These are phyloP conservation scores for Phytophthora kernoviae DNA, from an alignment of 352 stramenopile species.

Conservation along the genomic window DNA sequence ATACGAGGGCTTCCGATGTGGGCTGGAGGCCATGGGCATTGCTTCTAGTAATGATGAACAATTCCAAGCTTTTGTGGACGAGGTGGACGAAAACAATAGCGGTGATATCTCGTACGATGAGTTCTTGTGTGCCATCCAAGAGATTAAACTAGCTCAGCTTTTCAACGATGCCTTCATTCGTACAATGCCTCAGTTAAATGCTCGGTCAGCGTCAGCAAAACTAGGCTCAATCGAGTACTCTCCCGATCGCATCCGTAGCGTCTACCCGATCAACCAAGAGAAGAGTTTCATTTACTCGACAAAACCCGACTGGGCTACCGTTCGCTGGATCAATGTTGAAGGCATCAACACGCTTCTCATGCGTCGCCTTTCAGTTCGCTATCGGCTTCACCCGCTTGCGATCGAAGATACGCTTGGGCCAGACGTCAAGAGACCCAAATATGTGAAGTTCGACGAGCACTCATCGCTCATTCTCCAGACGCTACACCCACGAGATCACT, in stretches of 20 bases:
- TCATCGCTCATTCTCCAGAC: constrained; percentile 73
- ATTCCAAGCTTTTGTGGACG: constrained; percentile 71
- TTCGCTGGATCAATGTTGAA: constrained; percentile 84
- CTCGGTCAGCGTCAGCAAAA: constrained; percentile 10
- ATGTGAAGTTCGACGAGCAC: constrained; percentile 85
- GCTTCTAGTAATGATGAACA: constrained; percentile 57
- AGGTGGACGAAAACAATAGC: constrained; percentile 80
- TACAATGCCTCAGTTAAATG: constrained; percentile 29
- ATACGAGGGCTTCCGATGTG: constrained; percentile 67
- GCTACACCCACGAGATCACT: constrained; percentile 46
- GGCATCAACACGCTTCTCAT: constrained; percentile 62
- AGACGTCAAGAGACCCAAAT: constrained; percentile 75
- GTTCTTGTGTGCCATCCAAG: constrained; percentile 83
- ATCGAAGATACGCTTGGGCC: constrained; percentile 81
- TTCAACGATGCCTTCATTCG: constrained; percentile 66
- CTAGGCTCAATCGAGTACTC: constrained; percentile 80
- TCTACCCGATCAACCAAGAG: constrained; percentile 67
- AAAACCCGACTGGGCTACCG: constrained; percentile 65
- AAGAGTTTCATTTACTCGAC: constrained; percentile 85
- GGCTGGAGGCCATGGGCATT: constrained; percentile 79
- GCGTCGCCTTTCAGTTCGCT: constrained; percentile 72
- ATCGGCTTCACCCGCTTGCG: constrained; percentile 80
- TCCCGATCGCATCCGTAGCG: constrained; percentile 66
- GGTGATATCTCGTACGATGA: constrained; percentile 82
- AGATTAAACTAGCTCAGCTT: constrained; percentile 87